Conservation (phyloP, 208 protist species). For the Acanthamoeba lenticulata region DNA sequence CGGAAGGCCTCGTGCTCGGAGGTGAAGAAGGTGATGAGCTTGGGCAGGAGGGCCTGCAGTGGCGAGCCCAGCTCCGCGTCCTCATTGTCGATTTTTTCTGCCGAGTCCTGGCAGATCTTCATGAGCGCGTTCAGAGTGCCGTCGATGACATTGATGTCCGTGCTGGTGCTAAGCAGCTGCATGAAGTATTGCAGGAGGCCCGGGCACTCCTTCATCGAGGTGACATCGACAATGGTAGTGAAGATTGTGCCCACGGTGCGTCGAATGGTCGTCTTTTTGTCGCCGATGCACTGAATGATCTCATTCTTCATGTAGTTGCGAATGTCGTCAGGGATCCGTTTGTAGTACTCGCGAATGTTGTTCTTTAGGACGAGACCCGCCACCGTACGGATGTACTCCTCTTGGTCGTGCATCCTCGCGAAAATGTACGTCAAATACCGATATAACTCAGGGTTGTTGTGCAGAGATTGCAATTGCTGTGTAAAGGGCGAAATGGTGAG, state of each 20-base stretch:
- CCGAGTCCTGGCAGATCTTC: constrained; percentile 54
- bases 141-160: constrained; percentile 48
- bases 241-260: constrained; percentile 70
- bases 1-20: constrained; percentile 44
- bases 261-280: constrained; percentile 40
- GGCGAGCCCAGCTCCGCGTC: neutral
- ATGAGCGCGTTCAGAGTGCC: constrained; percentile 48
- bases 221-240: constrained; percentile 56
- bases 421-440: constrained; percentile 79
- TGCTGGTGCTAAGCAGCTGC: constrained; percentile 20
- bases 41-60: constrained; percentile 77
- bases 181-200: constrained; percentile 53
- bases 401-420: constrained; percentile 7
- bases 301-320: constrained; percentile 81
- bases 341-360: constrained; percentile 72
- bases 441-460: constrained; percentile 80
- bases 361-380: constrained; percentile 80
- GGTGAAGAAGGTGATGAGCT: constrained; percentile 78
- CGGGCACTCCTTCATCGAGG: constrained; percentile 38
- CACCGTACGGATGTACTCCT: constrained; percentile 70
- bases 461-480: constrained; percentile 76
- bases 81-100: constrained; percentile 12
- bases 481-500: neutral
- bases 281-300: constrained; percentile 65
- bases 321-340: constrained; percentile 68